Evolutionary conservation across 768 basidiomycete genomes (phyloP), one percentile per base, ranked within the genome.

Genomic region (Mycena belliarum): DNA sequence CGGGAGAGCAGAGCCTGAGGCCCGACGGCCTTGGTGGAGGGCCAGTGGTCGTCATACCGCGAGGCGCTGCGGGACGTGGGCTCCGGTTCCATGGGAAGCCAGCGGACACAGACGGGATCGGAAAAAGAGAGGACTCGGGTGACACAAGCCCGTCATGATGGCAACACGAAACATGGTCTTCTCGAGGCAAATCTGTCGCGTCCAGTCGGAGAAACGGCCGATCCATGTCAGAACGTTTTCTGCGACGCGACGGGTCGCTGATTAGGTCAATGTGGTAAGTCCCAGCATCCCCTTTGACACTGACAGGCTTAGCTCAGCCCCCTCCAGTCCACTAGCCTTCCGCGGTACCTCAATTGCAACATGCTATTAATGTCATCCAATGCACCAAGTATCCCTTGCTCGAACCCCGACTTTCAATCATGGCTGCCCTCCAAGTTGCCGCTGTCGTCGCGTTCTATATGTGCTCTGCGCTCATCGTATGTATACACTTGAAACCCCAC

Each of bases 391-490:
- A n/a, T 38, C 33, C 1, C 9, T 21, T 21, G 11, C 23, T 32
- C 40, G 29, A 42, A 42, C 20, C 9, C 9, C 20, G 9, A 49
- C 37, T 49, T 16, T 20, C 41, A n/a, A 51, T 14, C 49, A 57
- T 52, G 49, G 3, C 18, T 45, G 38, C 40, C 26, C 59, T 80
- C 54, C 77, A 85, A 69, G 84, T 91, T 44, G 84, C 85, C 16
- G 82, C 71, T n/a, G 89, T 92, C 24, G 88, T 91, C 60, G 61
- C 77, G 8, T 92, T 92, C 72, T 92, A 91, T 76, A 91, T 92
- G 89, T 70, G 72, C 21, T 81, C 89, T 3, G 89, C 89, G 4
- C 75, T 92, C 10, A 82, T 90, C 38, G 88, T 90, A 66, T 70
- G 88, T 79, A 32, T 28, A 62, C 42, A 53, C 58, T 52, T n/a